Conservation (phyloP, 805 yeast species). For the Ogataea sp. region DNA sequence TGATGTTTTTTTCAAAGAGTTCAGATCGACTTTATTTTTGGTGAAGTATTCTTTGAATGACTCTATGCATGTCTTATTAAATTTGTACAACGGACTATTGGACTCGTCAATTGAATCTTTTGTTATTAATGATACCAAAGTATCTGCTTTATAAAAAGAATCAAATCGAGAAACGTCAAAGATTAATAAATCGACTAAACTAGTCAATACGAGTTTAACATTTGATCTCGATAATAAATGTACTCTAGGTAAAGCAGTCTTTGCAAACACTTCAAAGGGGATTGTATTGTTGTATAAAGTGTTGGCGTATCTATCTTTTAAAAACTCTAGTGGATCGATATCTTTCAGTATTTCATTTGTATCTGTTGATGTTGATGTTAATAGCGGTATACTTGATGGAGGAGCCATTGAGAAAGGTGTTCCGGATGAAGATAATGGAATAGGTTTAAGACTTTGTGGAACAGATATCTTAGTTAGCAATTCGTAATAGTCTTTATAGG, state of each 20-base stretch:
- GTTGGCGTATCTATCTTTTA: slow-evolving; percentile 19
- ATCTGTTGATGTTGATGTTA: not conserved
- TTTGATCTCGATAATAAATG: slow-evolving; percentile 18
- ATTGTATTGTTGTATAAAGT: slow-evolving; percentile 17
- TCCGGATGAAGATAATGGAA: not conserved
- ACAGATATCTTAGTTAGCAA: not conserved
- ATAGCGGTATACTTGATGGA: not conserved
- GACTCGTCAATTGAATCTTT: not conserved
- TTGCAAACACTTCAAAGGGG: slow-evolving; percentile 22
- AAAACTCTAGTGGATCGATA: slow-evolving; percentile 20
- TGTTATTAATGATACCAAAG: not conserved
- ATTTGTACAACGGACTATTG: not conserved
- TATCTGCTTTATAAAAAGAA: slow-evolving; percentile 5
- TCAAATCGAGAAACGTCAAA: slow-evolving; percentile 14
- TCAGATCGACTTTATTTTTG: not conserved
- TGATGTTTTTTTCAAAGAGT: not conserved
- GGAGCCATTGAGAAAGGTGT: not conserved
- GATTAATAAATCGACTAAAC: slow-evolving; percentile 12
- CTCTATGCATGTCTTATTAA: not conserved
- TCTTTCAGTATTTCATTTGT: slow-evolving; percentile 3
- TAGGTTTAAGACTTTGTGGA: not conserved
- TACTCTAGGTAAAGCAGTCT: slow-evolving; percentile 23
- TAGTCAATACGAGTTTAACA: slow-evolving; percentile 9
- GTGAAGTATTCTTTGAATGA: not conserved
- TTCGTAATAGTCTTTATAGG: not conserved